Evolutionary conservation across 176 grass and related monocot genomes (phyloP).

Genomic region (Triticum aestivum): DNA sequence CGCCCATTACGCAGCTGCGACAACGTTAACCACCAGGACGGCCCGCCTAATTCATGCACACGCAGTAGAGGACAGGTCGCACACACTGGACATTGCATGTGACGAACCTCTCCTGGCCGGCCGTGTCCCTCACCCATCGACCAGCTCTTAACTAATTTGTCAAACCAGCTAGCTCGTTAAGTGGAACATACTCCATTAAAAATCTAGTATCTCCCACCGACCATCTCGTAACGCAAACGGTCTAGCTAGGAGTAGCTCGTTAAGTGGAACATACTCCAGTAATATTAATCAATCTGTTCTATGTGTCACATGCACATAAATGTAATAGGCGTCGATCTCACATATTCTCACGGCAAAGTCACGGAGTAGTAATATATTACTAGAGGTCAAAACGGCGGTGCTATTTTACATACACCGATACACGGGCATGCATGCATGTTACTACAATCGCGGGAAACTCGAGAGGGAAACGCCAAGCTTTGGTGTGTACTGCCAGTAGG

Average conservation of each 20-base stretch:
- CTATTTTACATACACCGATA: not conserved
- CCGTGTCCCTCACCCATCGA: not conserved
- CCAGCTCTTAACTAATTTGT: not conserved
- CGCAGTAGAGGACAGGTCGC: not conserved
- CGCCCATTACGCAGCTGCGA: not conserved
- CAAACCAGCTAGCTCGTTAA: not conserved
- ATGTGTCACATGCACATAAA: not conserved
- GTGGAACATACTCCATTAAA: too few species aligned
- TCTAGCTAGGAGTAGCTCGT: not conserved
- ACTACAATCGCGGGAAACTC: constrained; percentile 25
- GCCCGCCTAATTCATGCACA: not conserved
- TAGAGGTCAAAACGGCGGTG: constrained; percentile 25
- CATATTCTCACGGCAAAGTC: not conserved
- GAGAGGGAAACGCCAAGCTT: constrained; percentile 37
- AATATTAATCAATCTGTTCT: not conserved
- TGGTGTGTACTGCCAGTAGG: not conserved
- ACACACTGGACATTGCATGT: constrained; percentile 8
- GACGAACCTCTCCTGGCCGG: not conserved
- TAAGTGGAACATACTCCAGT: not conserved
- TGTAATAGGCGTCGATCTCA: not conserved
- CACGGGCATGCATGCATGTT: not conserved
- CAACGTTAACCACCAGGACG: not conserved
- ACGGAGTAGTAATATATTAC: too few species aligned
- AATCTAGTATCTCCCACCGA: not conserved
- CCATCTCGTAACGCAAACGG: not conserved